Evolutionary conservation across 345 rosid genomes (phyloP).

Genomic region (Dimocarpus longan): DNA sequence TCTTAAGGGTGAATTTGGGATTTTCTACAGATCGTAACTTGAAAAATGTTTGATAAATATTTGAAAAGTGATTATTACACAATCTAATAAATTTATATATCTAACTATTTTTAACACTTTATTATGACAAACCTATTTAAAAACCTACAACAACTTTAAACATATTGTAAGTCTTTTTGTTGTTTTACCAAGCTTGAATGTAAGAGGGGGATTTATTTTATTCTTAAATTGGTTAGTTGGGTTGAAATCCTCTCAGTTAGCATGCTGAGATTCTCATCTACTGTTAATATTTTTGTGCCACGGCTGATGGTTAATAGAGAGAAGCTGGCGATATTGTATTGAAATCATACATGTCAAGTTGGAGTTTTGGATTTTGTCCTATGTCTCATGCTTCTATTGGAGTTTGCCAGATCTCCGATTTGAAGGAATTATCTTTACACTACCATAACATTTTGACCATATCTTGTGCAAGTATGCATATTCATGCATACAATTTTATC

Average conservation of each 20-base stretch:
- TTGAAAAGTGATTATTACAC: too few relatives aligned
- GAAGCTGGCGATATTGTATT: not conserved
- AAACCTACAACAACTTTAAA: too few relatives aligned
- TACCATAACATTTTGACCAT: not conserved
- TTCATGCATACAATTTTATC: not conserved
- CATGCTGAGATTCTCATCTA: not conserved
- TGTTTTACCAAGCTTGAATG: too few relatives aligned
- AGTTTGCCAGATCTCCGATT: not conserved
- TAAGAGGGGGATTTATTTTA: too few relatives aligned
- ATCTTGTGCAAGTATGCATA: not conserved
- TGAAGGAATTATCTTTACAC: not conserved
- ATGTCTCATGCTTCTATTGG: not conserved
- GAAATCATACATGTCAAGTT: not conserved
- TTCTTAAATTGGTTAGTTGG: too few relatives aligned
- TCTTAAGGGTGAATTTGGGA: not conserved
- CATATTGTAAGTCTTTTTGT: too few relatives aligned
- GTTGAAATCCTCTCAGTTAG: too few relatives aligned
- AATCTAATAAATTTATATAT: too few relatives aligned
- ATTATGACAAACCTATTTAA: too few relatives aligned
- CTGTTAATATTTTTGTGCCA: not conserved
- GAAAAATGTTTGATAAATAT: too few relatives aligned
- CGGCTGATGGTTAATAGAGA: not conserved
- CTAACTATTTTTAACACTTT: too few relatives aligned
- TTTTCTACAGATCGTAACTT: not conserved
- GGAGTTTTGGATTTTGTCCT: not conserved